These are phyloP conservation scores for Arabidopsis lyrata DNA, from an alignment of 441 rosid genomes.

Conservation along the genomic window DNA sequence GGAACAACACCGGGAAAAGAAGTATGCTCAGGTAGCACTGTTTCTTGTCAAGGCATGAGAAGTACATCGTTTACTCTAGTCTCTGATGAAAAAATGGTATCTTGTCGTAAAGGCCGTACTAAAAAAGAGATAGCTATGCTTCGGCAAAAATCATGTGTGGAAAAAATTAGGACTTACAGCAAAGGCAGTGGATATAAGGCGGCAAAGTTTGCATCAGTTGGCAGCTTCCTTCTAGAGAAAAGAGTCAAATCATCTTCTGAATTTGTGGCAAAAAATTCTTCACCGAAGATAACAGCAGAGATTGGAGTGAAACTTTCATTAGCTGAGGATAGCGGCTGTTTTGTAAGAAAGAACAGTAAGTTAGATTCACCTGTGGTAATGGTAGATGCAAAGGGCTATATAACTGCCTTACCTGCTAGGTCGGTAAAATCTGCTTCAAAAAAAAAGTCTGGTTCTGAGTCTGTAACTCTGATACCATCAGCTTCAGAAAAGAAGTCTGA, in stretches of 20 bases:
- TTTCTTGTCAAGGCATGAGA: constrained; percentile 55
- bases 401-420: constrained; percentile 55
- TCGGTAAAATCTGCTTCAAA: constrained; percentile 19
- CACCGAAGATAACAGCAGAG: constrained; percentile 66
- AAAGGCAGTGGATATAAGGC: constrained; percentile 45
- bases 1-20: constrained; percentile 61
- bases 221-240: constrained; percentile 45
- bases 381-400: constrained; percentile 48
- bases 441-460: constrained; percentile 49
- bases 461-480: constrained; percentile 51
- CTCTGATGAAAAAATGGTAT: constrained; percentile 64
- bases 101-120: constrained; percentile 64
- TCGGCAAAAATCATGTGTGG: constrained; percentile 82
- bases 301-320: constrained; percentile 54
- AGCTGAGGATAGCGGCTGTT: constrained; percentile 38
- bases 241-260: constrained; percentile 44
- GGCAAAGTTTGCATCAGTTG: constrained; percentile 42
- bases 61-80: constrained; percentile 60
- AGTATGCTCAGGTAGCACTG: constrained; percentile 49
- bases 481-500: constrained; percentile 23
- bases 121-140: constrained; percentile 72
- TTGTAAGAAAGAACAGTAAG: constrained; percentile 30
- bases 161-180: constrained; percentile 73
- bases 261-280: constrained; percentile 54
- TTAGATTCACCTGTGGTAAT: constrained; percentile 44